phyloP scores from a whole-genome alignment of 768 basidiomycete genomes.

The Kwoniella mangroviensis region DNA sequence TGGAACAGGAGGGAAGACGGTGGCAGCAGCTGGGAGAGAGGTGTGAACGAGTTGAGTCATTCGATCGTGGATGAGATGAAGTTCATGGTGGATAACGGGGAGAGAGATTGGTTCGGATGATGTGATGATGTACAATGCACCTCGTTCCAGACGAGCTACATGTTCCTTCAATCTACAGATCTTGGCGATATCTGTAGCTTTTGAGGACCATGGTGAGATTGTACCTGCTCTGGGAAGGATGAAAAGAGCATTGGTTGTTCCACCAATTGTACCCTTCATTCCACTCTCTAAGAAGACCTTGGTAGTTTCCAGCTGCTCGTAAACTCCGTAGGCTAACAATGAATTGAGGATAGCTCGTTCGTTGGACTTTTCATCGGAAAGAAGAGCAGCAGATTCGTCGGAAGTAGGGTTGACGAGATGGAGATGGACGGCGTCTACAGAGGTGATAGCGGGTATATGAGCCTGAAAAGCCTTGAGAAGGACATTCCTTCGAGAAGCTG shows the following conservation, averaged over 20 bases:
- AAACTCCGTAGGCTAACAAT: constrained; percentile 84
- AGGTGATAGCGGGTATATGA: constrained; percentile 63
- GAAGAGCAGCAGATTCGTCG: constrained; percentile 61
- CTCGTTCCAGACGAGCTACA: constrained; percentile 84
- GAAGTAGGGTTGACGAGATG: constrained; percentile 77
- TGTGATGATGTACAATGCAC: constrained; percentile 70
- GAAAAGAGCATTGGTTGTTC: constrained; percentile 62
- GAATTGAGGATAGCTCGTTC: constrained; percentile 67
- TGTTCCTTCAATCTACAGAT: constrained; percentile 78
- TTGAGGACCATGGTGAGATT: constrained; percentile 98
- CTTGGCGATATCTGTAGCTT: constrained; percentile 91
- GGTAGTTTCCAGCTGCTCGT: constrained; percentile 57
- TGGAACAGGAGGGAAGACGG: constrained; percentile 62
- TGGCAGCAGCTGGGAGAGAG: constrained; percentile 65
- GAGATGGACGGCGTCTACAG: constrained; percentile 81
- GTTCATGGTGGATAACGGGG: constrained; percentile 64
- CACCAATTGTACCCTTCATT: constrained; percentile 57
- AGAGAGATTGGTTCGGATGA: constrained; percentile 59
- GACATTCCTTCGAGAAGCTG: constrained; percentile 70
- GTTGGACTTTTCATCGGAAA: constrained; percentile 61
- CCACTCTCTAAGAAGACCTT: constrained; percentile 45
- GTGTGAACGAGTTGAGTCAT: constrained; percentile 87
- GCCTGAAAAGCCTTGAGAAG: constrained; percentile 69
- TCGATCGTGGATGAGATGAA: constrained; percentile 83
- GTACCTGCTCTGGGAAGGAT: constrained; percentile 85